Base-by-base conservation (phyloP, 164 flowering plant genomes). In the Magnolia officinalis region DNA sequence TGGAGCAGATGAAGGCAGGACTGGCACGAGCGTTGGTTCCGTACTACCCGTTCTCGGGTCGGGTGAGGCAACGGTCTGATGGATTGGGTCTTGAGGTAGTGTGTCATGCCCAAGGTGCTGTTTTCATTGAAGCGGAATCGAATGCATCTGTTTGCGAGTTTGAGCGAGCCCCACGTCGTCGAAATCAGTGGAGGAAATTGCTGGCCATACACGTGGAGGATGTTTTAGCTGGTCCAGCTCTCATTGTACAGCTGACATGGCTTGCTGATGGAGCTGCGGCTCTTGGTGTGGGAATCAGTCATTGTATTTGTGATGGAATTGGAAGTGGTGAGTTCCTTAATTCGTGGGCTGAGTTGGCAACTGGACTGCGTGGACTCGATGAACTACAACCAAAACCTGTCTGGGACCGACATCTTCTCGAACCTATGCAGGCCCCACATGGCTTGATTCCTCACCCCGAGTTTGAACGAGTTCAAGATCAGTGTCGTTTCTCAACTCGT, bases 161-260 rank as follows among this genome's bases (percentile, higher is more conserved):
- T 59, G 83, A 84, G 49, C 26, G 63, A 50, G 86, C 88, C 21
- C 96, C 92, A 0, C 66, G 64, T 7, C 72, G 72, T 59, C 80
- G 83, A 5, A 74, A 83, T 1, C 80, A 87, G 61, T 86, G 91
- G 92, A 68, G 89, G 78, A 80, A 85, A 31, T 81, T 91, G 1
- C 65, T 91, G 75, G 79, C 87, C 9, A n/a, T 88, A 58, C 78
- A 86, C 72, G 88, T 85, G 76, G 78, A 72, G 0, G 93, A 90
- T 24, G 89, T 89, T 1, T 80, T 91, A 1, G 26, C 71, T 2
- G 88, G 90, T 50, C 93, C 96, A 37, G 90, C 86, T 0, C 76
- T 91, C 1, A 89, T 88, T 2, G 78, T 91, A 9, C 96, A 91
- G 84, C 88, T 91, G 72, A 90, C 96, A 64, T 88, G 91, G 92